A percentile compares a stretch with the other conserved stretches of the same genome.
Evolutionary conservation across 2,329 filamentous ascomycete species (phyloP).

Genomic region (Fusarium protoensiforme): DNA sequence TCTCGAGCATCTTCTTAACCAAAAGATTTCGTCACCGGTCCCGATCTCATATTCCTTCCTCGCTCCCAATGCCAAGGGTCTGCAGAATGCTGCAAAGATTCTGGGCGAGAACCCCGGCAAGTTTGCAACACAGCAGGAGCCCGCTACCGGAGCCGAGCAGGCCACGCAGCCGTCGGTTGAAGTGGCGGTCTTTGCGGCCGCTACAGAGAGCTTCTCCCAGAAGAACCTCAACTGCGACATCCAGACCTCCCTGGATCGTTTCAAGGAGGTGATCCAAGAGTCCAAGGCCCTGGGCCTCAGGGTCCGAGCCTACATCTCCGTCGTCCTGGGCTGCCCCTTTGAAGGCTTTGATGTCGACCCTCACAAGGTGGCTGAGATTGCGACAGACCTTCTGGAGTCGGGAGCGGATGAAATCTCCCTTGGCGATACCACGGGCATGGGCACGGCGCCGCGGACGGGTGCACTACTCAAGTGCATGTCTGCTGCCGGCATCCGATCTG

Average conservation of each 20-base stretch:
- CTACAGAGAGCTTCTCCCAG: slow-evolving; percentile 82
- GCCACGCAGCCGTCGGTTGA: slow-evolving; percentile 66
- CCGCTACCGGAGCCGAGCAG: slow-evolving; percentile 50
- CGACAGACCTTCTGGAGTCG: slow-evolving; percentile 79
- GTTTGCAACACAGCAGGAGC: slow-evolving; percentile 63
- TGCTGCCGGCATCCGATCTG: slow-evolving; percentile 74
- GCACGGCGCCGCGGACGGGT: slow-evolving; percentile 77
- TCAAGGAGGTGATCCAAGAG: slow-evolving; percentile 75
- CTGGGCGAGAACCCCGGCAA: slow-evolving; percentile 62
- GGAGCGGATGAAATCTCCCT: slow-evolving; percentile 92
- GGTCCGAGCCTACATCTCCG: slow-evolving; percentile 83
- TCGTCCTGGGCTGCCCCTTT: slow-evolving; percentile 84
- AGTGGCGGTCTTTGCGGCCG: slow-evolving; percentile 83
- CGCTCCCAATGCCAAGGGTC: slow-evolving; percentile 79
- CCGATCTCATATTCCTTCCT: slow-evolving; percentile 83
- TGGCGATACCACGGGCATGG: slow-evolving; percentile 92
- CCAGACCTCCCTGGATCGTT: slow-evolving; percentile 76
- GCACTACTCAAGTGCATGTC: slow-evolving; percentile 73
- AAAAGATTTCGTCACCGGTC: slow-evolving; percentile 62
- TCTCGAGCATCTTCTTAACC: slow-evolving; percentile 73
- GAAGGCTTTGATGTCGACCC: slow-evolving; percentile 74
- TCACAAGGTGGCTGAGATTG: slow-evolving; percentile 72
- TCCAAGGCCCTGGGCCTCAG: slow-evolving; percentile 74
- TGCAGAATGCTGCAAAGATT: slow-evolving; percentile 70
- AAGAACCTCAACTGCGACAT: slow-evolving; percentile 87